Evolutionary conservation across 2,329 filamentous ascomycete genomes (phyloP), one percentile per base, ranked within the genome.

Genomic region (Pseudopyrenochaeta lycopersici): DNA sequence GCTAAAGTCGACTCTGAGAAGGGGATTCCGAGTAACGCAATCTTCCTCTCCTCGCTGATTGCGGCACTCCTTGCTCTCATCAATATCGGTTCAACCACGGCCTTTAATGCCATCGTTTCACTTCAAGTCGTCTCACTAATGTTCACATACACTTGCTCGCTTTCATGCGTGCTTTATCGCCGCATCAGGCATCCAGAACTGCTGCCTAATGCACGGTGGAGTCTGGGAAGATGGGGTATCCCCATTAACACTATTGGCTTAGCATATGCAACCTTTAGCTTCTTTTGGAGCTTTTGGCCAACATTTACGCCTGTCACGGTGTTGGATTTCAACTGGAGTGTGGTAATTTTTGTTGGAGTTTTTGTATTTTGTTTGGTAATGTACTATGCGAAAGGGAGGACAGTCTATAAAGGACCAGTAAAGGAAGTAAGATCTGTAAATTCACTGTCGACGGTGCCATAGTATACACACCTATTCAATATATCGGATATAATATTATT

Each of bases 281-380:
- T 75, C 46, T 75, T 78, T 59, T 78, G 75, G 75, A 66, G 65
- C 7, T 72, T 75, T 58, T 78, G 76, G 76, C 68, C 68, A 3
- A 56, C 55, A 15, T 51, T 32, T 7, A 56, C 54, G 40, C 40
- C 50, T 2, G 48, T 62, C 1, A 56, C 44, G 6, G 33, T 44
- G 32, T 42, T 57, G 41, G 58, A 36, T 35, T 63, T 68, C 33
- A 66, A 70, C 36, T 66, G 61, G 62, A 46, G 51, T 20, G 49
- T 53, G 2, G 43, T 53, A 6, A 38, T 63, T 31, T 60, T 58
- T n/a, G 33, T 47, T 3, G 30, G 48, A 2, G 52, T 56, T 3
- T 46, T 56, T 4, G 29, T 45, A 3, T 2, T 50, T 17, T 45
- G 45, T 11, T 11, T 60, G 42, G 15, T 56, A 2, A 54, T 56